Evolutionary conservation across 768 basidiomycete species (phyloP), one percentile per base, ranked within the genome.

Genomic region (Pilatotrama ljubarskyi): DNA sequence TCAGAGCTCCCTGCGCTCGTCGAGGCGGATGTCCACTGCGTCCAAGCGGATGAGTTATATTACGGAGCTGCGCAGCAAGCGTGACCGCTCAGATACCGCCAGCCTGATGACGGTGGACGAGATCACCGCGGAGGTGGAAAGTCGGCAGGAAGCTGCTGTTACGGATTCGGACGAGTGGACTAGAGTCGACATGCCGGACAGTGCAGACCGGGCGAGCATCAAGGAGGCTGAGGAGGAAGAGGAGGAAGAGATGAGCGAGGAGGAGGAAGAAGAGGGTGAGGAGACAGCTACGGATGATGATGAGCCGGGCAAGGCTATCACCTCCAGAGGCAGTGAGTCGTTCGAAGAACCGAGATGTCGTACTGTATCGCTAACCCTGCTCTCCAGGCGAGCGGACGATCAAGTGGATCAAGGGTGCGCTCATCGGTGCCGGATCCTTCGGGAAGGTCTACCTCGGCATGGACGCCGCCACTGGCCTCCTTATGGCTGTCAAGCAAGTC

Each of bases 401-500:
- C 70, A 97, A 96, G 73, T 98, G 95, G 95, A 94, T 95, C 76
- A 95, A 95, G 67, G 95, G 94, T 48, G 95, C 95, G 10, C 83
- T 97, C 66, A 96, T 97, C 63, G 94, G 95, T 62, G 90, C 93
- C 44, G 94, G 93, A 3, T 96, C 95, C 0, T 96, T 96, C 69
- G 94, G 95, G 51, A 93, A 93, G 69, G 94, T 97, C 38, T 97
- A 93, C 74, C 85, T 97, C 10, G 94, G 93, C 35, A 94, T 97
- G 93, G 95, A 95, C 73, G 91, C 93, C 0, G 82, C 90, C 18
- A 90, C 82, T 50, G 95, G 95, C 24, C 77, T 95, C 20, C 80
- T 98, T 62, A 97, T 98, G 95, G 95, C 95, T 38, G 95, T 98
- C 64, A 98, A 98, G 76, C 95, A 98, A 80, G 95, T 98, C 43